Evolutionary conservation across 1,284 basidiomycete species (phyloP).

Genomic region (Irpex lacteus): DNA sequence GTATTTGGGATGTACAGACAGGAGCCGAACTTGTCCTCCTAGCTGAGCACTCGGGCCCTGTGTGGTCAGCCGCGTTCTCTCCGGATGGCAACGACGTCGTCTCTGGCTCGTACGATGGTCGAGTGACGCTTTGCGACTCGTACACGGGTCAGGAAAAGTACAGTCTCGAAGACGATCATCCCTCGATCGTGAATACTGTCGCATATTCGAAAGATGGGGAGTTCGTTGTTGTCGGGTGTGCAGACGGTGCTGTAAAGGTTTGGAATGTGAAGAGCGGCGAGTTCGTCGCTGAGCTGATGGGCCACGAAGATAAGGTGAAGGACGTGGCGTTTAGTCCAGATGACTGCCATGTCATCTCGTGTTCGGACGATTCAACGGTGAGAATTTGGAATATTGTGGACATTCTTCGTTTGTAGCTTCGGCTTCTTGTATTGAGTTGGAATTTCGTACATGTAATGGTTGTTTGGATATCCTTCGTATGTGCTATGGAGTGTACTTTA

Average conservation of each 20-base stretch:
- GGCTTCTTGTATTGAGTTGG: not conserved
- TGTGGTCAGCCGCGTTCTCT: constrained; percentile 17
- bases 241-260: constrained; percentile 15
- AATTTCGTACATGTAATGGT: not conserved
- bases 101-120: constrained; percentile 18
- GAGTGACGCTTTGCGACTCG: constrained; percentile 16
- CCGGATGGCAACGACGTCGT: constrained; percentile 19
- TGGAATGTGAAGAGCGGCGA: constrained; percentile 11
- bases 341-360: constrained; percentile 14
- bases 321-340: constrained; percentile 17
- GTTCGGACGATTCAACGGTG: constrained; percentile 18
- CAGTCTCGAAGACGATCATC: constrained; percentile 3
- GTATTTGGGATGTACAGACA: constrained; percentile 10
- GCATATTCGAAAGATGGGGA: constrained; percentile 15
- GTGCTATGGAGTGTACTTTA: too few relatives aligned
- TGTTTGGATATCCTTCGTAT: not conserved
- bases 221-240: constrained; percentile 12
- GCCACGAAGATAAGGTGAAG: constrained; percentile 19
- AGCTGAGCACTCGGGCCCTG: constrained; percentile 15
- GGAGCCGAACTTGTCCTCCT: constrained; percentile 17
- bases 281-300: constrained; percentile 16
- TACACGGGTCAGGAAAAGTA: constrained; percentile 5
- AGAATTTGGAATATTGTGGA: constrained; percentile 17
- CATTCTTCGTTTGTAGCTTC: not conserved
- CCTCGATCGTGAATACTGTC: constrained; percentile 12